A percentile compares a stretch with the other conserved stretches of the same genome.
Evolutionary conservation across 1,139 yeast genomes (phyloP).

Genomic region (Hanseniaspora sp.): DNA sequence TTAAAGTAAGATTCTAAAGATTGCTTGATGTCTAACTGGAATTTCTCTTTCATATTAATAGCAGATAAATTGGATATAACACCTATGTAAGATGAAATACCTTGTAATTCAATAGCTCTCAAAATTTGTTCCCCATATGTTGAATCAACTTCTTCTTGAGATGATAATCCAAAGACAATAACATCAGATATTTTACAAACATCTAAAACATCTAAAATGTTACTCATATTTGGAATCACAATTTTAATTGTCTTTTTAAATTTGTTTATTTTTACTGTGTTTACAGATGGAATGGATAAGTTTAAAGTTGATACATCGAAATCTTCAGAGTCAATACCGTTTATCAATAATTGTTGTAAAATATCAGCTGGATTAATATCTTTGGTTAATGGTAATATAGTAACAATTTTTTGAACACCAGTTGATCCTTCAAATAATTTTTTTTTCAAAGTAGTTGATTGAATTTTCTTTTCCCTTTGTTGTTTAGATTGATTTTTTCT

Average conservation of each 20-base stretch:
- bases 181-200: slow-evolving; percentile 83
- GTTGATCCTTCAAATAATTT: slow-evolving; percentile 67
- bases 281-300: slow-evolving; percentile 37
- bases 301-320: slow-evolving; percentile 28
- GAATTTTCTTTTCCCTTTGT: slow-evolving; percentile 59
- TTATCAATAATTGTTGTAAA: slow-evolving; percentile 40
- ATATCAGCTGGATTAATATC: slow-evolving; percentile 56
- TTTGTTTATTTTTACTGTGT: slow-evolving; percentile 42
- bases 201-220: slow-evolving; percentile 64
- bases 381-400: slow-evolving; percentile 65
- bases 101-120: slow-evolving; percentile 82
- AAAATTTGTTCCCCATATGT: slow-evolving; percentile 78
- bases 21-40: slow-evolving; percentile 65
- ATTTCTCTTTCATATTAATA: slow-evolving; percentile 61
- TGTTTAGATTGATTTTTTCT: slow-evolving; percentile 75
- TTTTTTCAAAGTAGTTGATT: slow-evolving; percentile 39
- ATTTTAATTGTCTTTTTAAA: slow-evolving; percentile 69
- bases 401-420: slow-evolving; percentile 74
- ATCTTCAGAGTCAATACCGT: slow-evolving; percentile 27
- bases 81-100: slow-evolving; percentile 74
- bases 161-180: slow-evolving; percentile 77
- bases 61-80: slow-evolving; percentile 61
- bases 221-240: slow-evolving; percentile 59
- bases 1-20: slow-evolving; percentile 72
- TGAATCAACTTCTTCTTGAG: slow-evolving; percentile 67